Base-by-base conservation (phyloP, 2,329 filamentous ascomycete species). In the Alternaria angustiovoidea region DNA sequence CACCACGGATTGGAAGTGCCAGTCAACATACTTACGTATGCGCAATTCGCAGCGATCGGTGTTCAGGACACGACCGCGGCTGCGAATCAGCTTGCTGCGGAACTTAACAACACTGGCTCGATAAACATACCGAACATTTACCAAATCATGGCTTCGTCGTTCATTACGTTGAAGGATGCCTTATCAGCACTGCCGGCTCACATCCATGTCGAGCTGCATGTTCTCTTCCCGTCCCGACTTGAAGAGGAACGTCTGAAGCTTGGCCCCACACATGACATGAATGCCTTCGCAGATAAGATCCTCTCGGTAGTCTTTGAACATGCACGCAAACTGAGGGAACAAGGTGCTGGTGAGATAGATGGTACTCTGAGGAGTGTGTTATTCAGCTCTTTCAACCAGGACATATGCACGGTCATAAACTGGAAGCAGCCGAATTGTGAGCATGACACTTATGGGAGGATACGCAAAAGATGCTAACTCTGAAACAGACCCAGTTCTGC, bases 361-460 rank as follows among this genome's bases (percentile, higher is more conserved):
- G 89, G 92, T 55, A 87, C 89, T 16, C 89, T 95, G 68, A 86
- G 94, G 41, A 96, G 92, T 12, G 90, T 99, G 53, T 92, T 97
- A 11, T 97, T 99, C 77, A 96, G 92, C 71, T 96, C 93, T 22
- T 97, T 94, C 79, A 97, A 96, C 75, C 85, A 92, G 12, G 91
- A 90, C 65, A 87, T 98, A 20, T 99, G 95, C 80, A 96, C 92
- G 16, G 94, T 94, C 5, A 81, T 99, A 70, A 99, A 99, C 80
- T 99, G 95, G 95, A 99, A 99, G 79, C 95, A 99, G 78, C 95
- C 95, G 2, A 99, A 98, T 75, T 99, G 88, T 89, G 76, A 80
- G 86, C 80, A 22, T 28, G 42, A 12, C 16, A 51, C 12, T 24
- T 30, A 14, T n/a, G 47, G 32, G 11, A 7, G n/a, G 22, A 3